phyloP scores from a whole-genome alignment of 164 flowering plant species.

The Litsea cubeba region DNA sequence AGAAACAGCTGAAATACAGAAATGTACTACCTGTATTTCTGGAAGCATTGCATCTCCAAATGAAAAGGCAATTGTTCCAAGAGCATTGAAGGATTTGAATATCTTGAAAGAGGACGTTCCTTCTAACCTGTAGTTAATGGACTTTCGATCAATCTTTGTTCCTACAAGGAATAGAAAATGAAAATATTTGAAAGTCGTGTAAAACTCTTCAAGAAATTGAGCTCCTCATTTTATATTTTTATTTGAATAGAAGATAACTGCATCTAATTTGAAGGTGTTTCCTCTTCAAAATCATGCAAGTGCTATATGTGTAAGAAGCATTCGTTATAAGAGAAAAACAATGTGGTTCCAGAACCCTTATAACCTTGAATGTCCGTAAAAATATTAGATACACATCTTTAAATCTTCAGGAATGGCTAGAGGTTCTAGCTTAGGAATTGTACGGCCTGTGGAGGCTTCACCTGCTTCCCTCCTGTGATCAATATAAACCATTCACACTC shows the following conservation, averaged over 20 bases:
- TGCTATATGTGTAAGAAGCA: neutral
- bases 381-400: too few relatives aligned
- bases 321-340: neutral
- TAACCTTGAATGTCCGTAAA: neutral
- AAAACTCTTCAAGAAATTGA: neutral
- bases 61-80: conserved; percentile 60
- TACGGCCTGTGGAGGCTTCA: too few relatives aligned
- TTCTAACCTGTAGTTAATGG: conserved; percentile 31
- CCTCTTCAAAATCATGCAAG: neutral
- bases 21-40: conserved; percentile 45
- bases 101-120: conserved; percentile 39
- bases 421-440: too few relatives aligned
- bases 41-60: conserved; percentile 79
- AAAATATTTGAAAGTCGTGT: neutral
- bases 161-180: conserved; percentile 22
- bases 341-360: neutral
- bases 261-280: neutral
- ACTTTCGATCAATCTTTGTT: conserved; percentile 32
- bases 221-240: too few relatives aligned
- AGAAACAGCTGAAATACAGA: neutral
- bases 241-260: too few relatives aligned
- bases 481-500: too few relatives aligned
- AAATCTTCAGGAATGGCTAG: too few relatives aligned
- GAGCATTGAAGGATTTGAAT: conserved; percentile 52
- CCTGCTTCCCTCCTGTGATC: too few relatives aligned